phyloP scores from a whole-genome alignment of 305 asterid genomes.

The Solanum chacoense region DNA sequence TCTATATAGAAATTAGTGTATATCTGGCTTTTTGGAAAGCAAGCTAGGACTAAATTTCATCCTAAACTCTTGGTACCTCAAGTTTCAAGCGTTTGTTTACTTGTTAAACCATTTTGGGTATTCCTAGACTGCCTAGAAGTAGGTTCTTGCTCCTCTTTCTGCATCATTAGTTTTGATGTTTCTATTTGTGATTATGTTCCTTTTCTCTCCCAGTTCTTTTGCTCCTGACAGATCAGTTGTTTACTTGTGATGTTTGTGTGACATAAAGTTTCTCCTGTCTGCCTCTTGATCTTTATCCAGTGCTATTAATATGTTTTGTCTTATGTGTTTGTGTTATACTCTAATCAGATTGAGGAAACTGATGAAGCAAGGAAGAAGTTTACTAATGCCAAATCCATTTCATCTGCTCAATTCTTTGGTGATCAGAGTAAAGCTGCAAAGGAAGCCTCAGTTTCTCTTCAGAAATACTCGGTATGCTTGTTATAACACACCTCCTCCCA shows the following conservation, averaged over 20 bases:
- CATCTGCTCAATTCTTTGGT: constrained; percentile 92
- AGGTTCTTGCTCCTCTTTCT: background rate
- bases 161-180: background rate
- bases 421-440: constrained; percentile 45
- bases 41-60: background rate
- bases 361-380: constrained; percentile 98
- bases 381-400: constrained; percentile 87
- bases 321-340: background rate
- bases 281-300: background rate
- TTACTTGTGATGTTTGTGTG: background rate
- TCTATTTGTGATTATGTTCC: background rate
- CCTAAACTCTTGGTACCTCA: background rate
- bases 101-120: background rate
- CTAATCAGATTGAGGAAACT: constrained; percentile 75
- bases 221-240: background rate
- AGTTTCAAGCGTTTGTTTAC: background rate
- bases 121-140: background rate
- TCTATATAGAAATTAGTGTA: background rate
- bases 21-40: background rate
- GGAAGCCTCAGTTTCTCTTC: constrained; percentile 64
- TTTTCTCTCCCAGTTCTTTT: background rate
- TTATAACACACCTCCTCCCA: background rate
- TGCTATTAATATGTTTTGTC: background rate
- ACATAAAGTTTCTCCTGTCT: background rate
- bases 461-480: constrained; percentile 72